Evolutionary conservation across 257 asterid genomes (phyloP).

Genomic region (Fraxinus americana): DNA sequence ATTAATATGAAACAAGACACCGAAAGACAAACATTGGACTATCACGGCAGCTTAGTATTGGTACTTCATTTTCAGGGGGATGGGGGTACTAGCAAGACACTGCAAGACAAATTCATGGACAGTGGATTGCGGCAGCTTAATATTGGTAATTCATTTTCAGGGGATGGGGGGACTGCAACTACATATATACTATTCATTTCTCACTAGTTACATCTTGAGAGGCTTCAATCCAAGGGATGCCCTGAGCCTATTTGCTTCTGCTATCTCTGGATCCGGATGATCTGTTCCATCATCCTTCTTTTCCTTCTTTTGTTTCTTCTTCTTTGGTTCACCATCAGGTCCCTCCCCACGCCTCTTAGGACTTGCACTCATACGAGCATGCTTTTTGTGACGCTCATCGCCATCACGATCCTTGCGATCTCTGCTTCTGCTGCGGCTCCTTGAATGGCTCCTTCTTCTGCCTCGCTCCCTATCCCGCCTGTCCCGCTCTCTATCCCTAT

Average conservation of each 20-base stretch:
- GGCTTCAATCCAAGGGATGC: slow-evolving; percentile 92
- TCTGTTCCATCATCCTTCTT: slow-evolving; percentile 87
- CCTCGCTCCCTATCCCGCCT: slow-evolving; percentile 79
- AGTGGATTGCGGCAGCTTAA: too few species aligned
- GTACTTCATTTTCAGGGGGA: too few species aligned
- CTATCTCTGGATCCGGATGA: slow-evolving; percentile 99
- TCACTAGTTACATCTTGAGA: slow-evolving; percentile 45
- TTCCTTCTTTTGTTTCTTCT: slow-evolving; percentile 81
- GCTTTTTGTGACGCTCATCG: slow-evolving; percentile 70
- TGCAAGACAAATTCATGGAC: too few species aligned
- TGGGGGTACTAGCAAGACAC: too few species aligned
- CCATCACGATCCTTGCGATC: slow-evolving; percentile 72
- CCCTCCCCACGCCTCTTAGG: slow-evolving; percentile 65
- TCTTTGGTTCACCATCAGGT: slow-evolving; percentile 57
- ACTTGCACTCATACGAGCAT: slow-evolving; percentile 60
- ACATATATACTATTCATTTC: not conserved
- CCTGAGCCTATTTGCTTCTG: slow-evolving; percentile 75
- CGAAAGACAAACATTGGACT: not conserved
- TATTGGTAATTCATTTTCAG: too few species aligned
- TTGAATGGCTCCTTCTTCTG: slow-evolving; percentile 70
- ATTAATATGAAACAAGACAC: not conserved
- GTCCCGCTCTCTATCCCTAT: slow-evolving; percentile 68
- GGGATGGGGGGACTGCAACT: not conserved
- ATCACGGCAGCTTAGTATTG: too few species aligned
- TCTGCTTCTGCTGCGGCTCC: slow-evolving; percentile 89